These are phyloP conservation scores for Urostyla sp. DNA, from an alignment of 73 alveolate species.

Conservation along the genomic window DNA sequence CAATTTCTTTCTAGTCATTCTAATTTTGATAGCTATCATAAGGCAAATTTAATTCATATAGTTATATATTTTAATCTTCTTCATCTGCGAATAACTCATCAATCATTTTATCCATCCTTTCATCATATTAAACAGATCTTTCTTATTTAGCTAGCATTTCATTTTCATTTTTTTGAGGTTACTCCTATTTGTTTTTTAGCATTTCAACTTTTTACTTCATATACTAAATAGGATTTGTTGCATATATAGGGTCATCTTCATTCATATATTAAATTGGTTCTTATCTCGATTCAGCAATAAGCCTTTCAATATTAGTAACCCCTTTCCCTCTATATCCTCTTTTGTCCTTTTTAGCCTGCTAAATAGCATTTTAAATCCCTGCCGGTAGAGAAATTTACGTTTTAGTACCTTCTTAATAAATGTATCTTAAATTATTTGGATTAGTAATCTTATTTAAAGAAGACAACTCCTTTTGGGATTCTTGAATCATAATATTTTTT, in stretches of 20 bases:
- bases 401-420: not conserved
- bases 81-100: too few species aligned
- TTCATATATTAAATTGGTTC: not conserved
- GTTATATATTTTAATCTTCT: too few species aligned
- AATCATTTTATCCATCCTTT: too few species aligned
- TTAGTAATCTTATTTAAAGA: not conserved
- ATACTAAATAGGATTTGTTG: not conserved
- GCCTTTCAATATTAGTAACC: conserved; percentile 23
- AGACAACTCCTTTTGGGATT: not conserved
- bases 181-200: too few species aligned
- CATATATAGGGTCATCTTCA: not conserved
- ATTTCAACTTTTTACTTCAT: too few species aligned
- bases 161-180: too few species aligned
- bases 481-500: conserved; percentile 53
- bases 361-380: not conserved
- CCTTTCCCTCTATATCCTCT: conserved; percentile 1
- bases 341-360: conserved; percentile 26
- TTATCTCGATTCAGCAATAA: not conserved
- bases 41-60: too few species aligned
- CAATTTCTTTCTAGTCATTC: too few species aligned
- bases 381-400: not conserved
- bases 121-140: too few species aligned
- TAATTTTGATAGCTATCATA: too few species aligned
- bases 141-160: too few species aligned
- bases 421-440: conserved; percentile 18